phyloP scores from a whole-genome alignment of 202 grass and related monocot genomes.

The Alloteropsis angusta region DNA sequence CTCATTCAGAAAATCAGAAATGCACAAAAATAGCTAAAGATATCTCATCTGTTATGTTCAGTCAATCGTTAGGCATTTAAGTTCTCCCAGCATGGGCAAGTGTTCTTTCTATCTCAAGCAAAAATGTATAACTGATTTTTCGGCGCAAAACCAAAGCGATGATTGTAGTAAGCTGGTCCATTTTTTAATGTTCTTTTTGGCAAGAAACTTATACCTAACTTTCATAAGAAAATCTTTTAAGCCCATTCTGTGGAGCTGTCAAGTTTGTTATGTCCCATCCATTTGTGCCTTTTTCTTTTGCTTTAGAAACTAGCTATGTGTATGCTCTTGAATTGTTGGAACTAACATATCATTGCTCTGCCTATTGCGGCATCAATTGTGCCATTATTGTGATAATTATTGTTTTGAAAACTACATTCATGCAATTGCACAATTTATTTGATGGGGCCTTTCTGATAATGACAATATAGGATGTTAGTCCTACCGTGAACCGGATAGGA shows the following conservation, averaged over 20 bases:
- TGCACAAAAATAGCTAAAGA: constrained; percentile 21
- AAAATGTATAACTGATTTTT: background rate
- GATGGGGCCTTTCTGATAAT: constrained; percentile 27
- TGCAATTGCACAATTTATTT: constrained; percentile 29
- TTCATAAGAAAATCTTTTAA: constrained; percentile 23
- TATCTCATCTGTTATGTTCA: constrained; percentile 22
- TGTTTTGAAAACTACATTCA: constrained; percentile 42
- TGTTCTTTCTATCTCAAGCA: constrained; percentile 3
- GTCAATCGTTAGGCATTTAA: constrained; percentile 19
- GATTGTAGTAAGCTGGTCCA: background rate
- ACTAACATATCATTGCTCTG: constrained; percentile 56
- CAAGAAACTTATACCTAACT: constrained; percentile 16
- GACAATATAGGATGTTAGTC: constrained; percentile 15
- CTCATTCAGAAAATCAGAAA: constrained; percentile 18
- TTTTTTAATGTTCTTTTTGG: constrained; percentile 25
- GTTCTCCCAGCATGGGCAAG: background rate
- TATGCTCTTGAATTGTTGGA: constrained; percentile 42
- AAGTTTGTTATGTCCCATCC: constrained; percentile 38
- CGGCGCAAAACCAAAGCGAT: background rate
- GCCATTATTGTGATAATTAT: constrained; percentile 41
- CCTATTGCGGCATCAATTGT: constrained; percentile 34
- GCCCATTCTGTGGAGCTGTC: constrained; percentile 40
- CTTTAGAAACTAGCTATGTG: constrained; percentile 45
- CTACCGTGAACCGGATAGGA: background rate
- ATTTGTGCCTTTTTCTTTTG: constrained; percentile 35